Base-by-base conservation (phyloP, 2,329 filamentous ascomycete species). In the Ciborinia camelliae region DNA sequence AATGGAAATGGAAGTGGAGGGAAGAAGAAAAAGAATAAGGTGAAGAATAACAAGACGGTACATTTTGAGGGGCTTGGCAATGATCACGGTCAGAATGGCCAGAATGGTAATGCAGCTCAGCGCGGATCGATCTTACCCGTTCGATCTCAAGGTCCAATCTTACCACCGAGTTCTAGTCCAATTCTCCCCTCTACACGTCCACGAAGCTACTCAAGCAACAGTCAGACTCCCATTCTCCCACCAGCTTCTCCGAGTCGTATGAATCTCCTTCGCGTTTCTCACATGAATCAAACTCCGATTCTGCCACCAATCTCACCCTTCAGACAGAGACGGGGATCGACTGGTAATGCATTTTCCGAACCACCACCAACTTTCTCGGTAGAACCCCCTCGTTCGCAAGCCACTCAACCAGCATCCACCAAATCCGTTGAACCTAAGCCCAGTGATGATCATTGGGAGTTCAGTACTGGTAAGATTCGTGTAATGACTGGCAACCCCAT, bases 371-470 rank as follows among this genome's bases (percentile, higher is more conserved):
- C 14, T 0, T 47, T 47, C 14, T 47, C 8, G 15, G 15, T 3
- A 26, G n/a, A 30, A 20, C 4, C 1, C 10, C 5, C 55, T 20
- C 8, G 1, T 26, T 18, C 15, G 9, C 7, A 59, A 18, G 4
- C 14, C 5, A 26, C n/a, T 35, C 4, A 10, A 20, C n/a, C n/a
- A 20, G 12, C 41, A 10, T 3, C 41, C 1, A 3, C 18, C 41
- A 26, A 58, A 47, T 5, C 26, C 32, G 26, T 9, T 30, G 14
- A 20, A 1, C 7, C 23, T 32, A 15, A 41, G 14, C 8, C 12
- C 15, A 35, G 53, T 26, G 58, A 68, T 32, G 28, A 57, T 26
- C 68, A 65, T 12, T 72, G 71, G 71, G 71, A 72, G 53, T 35
- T 65, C 2, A 61, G 28, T 6, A 51, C 58, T 15, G 71, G 70